These are phyloP conservation scores for Aspergillus sp. DNA, from an alignment of 2,329 filamentous ascomycete species.

Conservation along the genomic window DNA sequence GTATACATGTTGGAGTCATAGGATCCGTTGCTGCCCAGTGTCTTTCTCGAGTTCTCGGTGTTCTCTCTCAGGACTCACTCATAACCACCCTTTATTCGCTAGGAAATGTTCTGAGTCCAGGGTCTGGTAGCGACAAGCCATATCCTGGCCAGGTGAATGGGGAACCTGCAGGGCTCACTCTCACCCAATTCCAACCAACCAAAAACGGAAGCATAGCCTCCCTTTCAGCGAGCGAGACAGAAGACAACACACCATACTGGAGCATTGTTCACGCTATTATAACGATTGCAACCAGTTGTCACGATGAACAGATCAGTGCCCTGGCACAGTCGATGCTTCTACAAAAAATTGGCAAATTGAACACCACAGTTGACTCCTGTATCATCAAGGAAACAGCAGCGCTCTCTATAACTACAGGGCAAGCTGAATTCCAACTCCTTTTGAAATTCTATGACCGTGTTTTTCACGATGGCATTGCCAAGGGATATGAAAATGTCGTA, in stretches of 20 bases:
- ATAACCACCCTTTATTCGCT: slow-evolving; percentile 95
- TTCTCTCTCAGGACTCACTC: slow-evolving; percentile 85
- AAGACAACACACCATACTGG: slow-evolving; percentile 75
- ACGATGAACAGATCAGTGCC: slow-evolving; percentile 89
- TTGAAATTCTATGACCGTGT: slow-evolving; percentile 80
- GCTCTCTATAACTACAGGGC: slow-evolving; percentile 73
- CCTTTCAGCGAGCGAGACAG: slow-evolving; percentile 69
- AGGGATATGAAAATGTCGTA: slow-evolving; percentile 66
- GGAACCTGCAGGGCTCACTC: slow-evolving; percentile 49
- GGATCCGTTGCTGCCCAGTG: slow-evolving; percentile 79
- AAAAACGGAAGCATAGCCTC: slow-evolving; percentile 60
- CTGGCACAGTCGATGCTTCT: slow-evolving; percentile 92
- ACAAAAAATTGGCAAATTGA: slow-evolving; percentile 92
- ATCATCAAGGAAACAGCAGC: slow-evolving; percentile 81
- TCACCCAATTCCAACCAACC: slow-evolving; percentile 34
- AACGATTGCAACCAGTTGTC: slow-evolving; percentile 76
- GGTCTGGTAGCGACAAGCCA: slow-evolving; percentile 51
- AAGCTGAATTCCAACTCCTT: slow-evolving; percentile 79
- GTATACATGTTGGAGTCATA: slow-evolving; percentile 62
- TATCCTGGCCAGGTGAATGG: slow-evolving; percentile 32
- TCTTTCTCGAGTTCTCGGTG: slow-evolving; percentile 75
- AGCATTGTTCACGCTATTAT: slow-evolving; percentile 96
- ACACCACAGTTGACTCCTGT: slow-evolving; percentile 73
- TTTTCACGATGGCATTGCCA: slow-evolving; percentile 69
- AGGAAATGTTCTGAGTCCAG: slow-evolving; percentile 89